Percentiles rank a stretch among this genome's conserved stretches.
phyloP scores from a whole-genome alignment of 345 rosid genomes.

The Firmiana major region DNA sequence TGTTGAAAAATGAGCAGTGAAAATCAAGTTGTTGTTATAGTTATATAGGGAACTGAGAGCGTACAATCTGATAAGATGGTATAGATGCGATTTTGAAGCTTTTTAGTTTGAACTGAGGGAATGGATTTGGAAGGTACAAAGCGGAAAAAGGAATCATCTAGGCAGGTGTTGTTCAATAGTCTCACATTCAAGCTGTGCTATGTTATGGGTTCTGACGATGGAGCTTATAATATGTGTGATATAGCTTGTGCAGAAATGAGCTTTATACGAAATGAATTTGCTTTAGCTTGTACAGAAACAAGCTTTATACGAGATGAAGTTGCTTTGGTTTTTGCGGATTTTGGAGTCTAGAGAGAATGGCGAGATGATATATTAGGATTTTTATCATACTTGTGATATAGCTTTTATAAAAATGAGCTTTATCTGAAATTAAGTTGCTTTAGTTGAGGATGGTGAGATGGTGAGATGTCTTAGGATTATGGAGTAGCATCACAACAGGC shows the following conservation, averaged over 20 bases:
- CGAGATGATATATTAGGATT: background rate
- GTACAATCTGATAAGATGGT: background rate
- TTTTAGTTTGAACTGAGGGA: background rate
- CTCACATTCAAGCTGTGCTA: background rate
- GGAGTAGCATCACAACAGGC: background rate
- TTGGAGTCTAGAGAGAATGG: background rate
- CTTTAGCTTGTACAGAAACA: background rate
- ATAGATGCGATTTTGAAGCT: background rate
- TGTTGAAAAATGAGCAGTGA: background rate
- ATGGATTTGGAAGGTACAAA: background rate
- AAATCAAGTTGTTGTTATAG: background rate
- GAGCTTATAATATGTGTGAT: background rate
- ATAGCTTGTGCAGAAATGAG: background rate
- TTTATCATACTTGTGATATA: background rate
- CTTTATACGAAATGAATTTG: background rate
- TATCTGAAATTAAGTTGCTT: background rate
- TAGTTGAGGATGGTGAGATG: background rate
- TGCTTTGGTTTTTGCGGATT: background rate
- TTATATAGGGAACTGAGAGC: background rate
- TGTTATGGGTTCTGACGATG: background rate
- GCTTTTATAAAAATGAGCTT: background rate
- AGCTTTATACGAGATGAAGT: background rate
- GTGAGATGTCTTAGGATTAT: background rate
- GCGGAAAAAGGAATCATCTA: background rate
- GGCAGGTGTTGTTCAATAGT: background rate